Conservation (phyloP, 192 early-diverging fungal genomes). For the Coemansia interrupta region DNA sequence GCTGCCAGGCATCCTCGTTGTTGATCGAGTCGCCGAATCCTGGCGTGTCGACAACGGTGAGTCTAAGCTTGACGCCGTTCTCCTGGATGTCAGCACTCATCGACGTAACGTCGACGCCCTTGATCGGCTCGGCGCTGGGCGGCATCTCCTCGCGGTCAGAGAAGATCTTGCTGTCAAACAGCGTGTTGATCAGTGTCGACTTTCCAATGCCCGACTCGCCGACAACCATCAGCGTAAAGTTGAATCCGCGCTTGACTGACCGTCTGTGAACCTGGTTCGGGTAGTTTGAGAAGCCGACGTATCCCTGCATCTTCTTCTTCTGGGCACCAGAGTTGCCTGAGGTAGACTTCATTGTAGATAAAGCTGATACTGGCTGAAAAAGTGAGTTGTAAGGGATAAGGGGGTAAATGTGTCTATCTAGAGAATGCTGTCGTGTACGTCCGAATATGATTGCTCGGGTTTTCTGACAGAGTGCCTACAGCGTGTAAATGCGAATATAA, state of each 20-base stretch:
- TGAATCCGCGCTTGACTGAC: conserved; percentile 91
- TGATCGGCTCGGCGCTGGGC: conserved; percentile 61
- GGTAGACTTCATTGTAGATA: conserved; percentile 40
- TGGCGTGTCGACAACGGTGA: conserved; percentile 96
- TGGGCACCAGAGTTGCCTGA: conserved; percentile 36
- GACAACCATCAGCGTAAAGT: conserved; percentile 95
- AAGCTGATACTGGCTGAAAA: too few relatives aligned
- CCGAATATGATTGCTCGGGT: too few relatives aligned
- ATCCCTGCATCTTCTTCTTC: conserved; percentile 69
- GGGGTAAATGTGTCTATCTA: conserved; percentile 23
- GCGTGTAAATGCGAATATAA: neutral
- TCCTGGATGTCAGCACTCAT: conserved; percentile 92
- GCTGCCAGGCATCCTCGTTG: conserved; percentile 98
- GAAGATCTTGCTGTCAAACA: conserved; percentile 88
- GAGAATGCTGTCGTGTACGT: neutral
- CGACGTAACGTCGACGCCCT: conserved; percentile 76
- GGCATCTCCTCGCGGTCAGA: conserved; percentile 73
- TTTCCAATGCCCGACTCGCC: conserved; percentile 96
- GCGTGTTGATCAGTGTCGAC: conserved; percentile 95
- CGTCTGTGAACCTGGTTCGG: conserved; percentile 94
- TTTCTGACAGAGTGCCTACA: too few relatives aligned
- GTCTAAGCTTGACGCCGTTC: conserved; percentile 87
- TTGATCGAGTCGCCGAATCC: conserved; percentile 99
- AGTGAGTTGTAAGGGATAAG: conserved; percentile 3
- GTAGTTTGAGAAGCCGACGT: conserved; percentile 93